phyloP scores from a whole-genome alignment of 768 basidiomycete species.

The Holtermannia corniformis region DNA sequence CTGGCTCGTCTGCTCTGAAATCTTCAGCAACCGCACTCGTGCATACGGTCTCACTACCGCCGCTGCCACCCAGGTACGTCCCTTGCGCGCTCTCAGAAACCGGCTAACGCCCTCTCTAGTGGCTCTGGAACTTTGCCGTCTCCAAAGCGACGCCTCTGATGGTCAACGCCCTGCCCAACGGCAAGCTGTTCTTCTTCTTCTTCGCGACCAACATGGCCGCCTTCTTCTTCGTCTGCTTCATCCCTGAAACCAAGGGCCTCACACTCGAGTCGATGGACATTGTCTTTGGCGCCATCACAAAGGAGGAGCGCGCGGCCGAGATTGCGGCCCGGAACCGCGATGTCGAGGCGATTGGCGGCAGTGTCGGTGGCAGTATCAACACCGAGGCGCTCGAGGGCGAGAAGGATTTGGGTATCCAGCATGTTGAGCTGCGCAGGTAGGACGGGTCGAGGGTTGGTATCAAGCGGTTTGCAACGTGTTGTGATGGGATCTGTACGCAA shows the following conservation, averaged over 20 bases:
- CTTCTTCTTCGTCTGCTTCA: conserved; percentile 4
- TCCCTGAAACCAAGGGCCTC: conserved; percentile 21
- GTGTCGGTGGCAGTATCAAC: not conserved
- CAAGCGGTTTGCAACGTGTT: too few species aligned
- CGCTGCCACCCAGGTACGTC: conserved; percentile 67
- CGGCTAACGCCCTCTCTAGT: too few species aligned
- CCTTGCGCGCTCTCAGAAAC: too few species aligned
- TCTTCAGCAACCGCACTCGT: conserved; percentile 75
- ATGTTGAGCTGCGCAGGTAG: not conserved
- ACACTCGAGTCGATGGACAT: conserved; percentile 29
- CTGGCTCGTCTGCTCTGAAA: conserved; percentile 64
- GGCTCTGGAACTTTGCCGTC: conserved; percentile 30
- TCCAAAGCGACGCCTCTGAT: conserved; percentile 29
- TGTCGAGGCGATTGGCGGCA: not conserved
- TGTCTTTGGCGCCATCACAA: conserved; percentile 29
- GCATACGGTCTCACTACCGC: conserved; percentile 70
- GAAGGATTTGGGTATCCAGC: not conserved
- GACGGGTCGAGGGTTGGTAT: too few species aligned
- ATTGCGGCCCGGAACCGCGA: conserved; percentile 7
- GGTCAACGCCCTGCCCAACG: conserved; percentile 26
- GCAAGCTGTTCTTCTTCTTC: conserved; percentile 38
- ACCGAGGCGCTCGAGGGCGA: not conserved
- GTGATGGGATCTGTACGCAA: too few species aligned
- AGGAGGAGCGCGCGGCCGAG: conserved; percentile 29
- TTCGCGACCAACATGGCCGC: conserved; percentile 24